Base-by-base conservation (phyloP, 2,329 filamentous ascomycete species). In the Aspergillus alliaceus region DNA sequence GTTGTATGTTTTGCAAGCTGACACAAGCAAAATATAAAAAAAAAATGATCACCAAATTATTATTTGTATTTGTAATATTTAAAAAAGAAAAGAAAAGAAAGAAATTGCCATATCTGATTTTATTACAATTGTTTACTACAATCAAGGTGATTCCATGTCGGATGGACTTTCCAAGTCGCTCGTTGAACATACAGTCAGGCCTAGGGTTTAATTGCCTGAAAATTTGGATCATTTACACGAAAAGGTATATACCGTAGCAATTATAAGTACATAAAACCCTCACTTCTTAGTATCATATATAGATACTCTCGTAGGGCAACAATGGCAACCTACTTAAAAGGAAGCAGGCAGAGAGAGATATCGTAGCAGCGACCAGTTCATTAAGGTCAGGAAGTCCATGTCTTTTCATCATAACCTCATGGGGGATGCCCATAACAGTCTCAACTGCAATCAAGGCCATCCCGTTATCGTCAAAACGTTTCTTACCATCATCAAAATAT, bases 391-490 rank as follows among this genome's bases (percentile, higher is more conserved):
- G 39, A 12, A 48, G 46, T 42, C 24, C 37, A 40, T 51, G 39
- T 20, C 42, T 39, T 46, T 60, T 39, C 29, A 49, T 60, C 58
- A 44, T 58, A 60, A 52, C n/a, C 51, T 60, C 54, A 44, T 59
- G 29, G 35, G 18, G 27, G 24, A 40, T 51, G 27, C 32, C 20
- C 37, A 51, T 51, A 14, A 18, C 20, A 31, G 44, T 11, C 47
- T n/a, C 27, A 54, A 42, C 9, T 32, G 29, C 31, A 39, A 40
- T 18, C 6, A 47, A 20, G 31, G 39, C 4, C 40, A 35, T 40
- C 31, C 37, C 29, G 15, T 29, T 44, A 25, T 53, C 32, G 35
- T 48, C 15, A 49, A 51, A 54, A 24, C 37, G 40, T 37, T 42
- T 48, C 44, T 34, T 48, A 48, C 44, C 44, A 48, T 47, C 25